Evolutionary conservation across 2,329 filamentous ascomycete genomes (phyloP), one percentile per base, ranked within the genome.

Genomic region (Aspergillus sp.): DNA sequence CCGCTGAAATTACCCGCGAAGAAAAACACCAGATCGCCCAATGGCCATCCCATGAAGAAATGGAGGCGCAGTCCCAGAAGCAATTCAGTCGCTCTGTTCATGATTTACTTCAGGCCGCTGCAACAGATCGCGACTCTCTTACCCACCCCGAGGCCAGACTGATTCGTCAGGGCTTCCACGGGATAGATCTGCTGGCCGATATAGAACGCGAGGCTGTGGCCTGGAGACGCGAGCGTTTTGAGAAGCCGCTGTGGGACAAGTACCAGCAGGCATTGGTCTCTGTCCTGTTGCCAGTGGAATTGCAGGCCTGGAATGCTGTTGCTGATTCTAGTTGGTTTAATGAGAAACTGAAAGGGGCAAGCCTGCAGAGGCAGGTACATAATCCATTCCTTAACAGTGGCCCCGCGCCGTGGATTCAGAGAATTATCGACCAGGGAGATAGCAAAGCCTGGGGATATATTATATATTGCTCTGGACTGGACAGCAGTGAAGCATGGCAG

Each of bases 21-120:
- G 57, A 62, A 37, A 62, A 60, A 50, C 54, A 62, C 47, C 30
- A 34, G 47, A 49, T 60, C 20, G 41, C 51, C 15, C 41, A 62
- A 60, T 62, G 60, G 60, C 45, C 53, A 37, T 50, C 51, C 5
- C 27, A 41, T 17, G 47, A 48, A 6, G 46, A 57, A n/a, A 62
- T 62, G 57, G 44, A 62, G 12, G 51, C 50, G n/a, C 54, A 41
- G 12, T 3, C 24, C 20, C 47, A 46, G 3, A 56, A 60, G 55
- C 47, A 46, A 40, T 13, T 62, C 4, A 37, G 37, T 17, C 27
- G 45, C 6, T 57, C 57, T 9, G 8, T 60, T 11, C 45, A 58
- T 5, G 42, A 51, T 4, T 41, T 62, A 7, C 12, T 60, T 9
- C 40, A 60, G 8, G 50, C 46, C 11, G 60, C 57, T 8, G 60